Evolutionary conservation across 495 filamentous ascomycete genomes (phyloP).

Genomic region (Jackrogersella minutella): DNA sequence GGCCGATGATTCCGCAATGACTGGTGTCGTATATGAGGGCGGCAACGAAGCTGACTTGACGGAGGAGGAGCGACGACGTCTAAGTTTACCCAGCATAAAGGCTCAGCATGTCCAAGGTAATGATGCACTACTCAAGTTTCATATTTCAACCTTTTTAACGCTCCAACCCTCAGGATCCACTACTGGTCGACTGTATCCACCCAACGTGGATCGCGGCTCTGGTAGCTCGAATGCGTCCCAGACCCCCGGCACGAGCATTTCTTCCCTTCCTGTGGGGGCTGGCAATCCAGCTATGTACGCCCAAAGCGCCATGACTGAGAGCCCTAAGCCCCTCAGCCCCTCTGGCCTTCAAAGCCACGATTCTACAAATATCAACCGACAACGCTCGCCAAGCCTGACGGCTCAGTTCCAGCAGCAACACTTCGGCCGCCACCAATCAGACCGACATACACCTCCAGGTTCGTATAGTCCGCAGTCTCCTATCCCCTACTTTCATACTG

Average conservation of each 20-base stretch:
- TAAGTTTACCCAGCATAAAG: slow-evolving; percentile 74
- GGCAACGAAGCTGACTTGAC: slow-evolving; percentile 60
- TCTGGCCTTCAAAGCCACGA: slow-evolving; percentile 68
- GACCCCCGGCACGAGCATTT: slow-evolving; percentile 57
- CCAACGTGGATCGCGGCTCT: slow-evolving; percentile 60
- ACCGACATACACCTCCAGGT: slow-evolving; percentile 51
- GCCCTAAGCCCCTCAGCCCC: slow-evolving; percentile 85
- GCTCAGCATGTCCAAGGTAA: slow-evolving; percentile 69
- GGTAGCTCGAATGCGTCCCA: slow-evolving; percentile 65
- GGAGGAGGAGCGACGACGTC: slow-evolving; percentile 60
- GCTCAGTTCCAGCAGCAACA: slow-evolving; percentile 71
- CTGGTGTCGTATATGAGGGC: slow-evolving; percentile 78
- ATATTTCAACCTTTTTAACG: slow-evolving; percentile 31
- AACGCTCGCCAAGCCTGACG: slow-evolving; percentile 74
- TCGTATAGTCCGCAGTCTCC: slow-evolving; percentile 43
- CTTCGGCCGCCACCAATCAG: slow-evolving; percentile 63
- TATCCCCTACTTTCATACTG: slow-evolving; percentile 35
- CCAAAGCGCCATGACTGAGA: slow-evolving; percentile 79
- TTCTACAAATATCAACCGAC: slow-evolving; percentile 58
- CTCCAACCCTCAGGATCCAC: slow-evolving; percentile 51
- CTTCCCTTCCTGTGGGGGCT: slow-evolving; percentile 57
- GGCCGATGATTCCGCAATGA: slow-evolving; percentile 77
- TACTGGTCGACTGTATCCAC: slow-evolving; percentile 72
- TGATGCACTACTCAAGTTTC: slow-evolving; percentile 47
- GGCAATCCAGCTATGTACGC: slow-evolving; percentile 69